phyloP scores from a whole-genome alignment of 306 rosid genomes.

The Adenanthera pavonina region DNA sequence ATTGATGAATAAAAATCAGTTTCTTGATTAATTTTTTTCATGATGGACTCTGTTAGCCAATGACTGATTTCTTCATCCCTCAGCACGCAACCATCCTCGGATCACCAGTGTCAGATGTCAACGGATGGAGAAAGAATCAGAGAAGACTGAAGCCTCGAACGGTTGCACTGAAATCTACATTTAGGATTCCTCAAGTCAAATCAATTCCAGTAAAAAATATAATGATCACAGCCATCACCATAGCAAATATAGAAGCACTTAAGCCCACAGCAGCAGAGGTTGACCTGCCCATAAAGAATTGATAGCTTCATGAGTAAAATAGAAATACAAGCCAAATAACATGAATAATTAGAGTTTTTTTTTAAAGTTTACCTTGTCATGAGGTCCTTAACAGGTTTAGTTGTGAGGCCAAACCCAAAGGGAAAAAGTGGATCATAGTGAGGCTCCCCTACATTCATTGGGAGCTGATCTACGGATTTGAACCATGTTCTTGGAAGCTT shows the following conservation, averaged over 20 bases:
- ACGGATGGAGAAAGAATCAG: no score
- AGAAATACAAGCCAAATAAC: neutral
- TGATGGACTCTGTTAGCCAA: no score
- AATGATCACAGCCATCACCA: slow-evolving; percentile 34
- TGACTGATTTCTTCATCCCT: no score
- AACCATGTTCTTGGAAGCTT: slow-evolving; percentile 96
- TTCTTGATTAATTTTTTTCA: no score
- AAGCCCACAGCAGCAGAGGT: slow-evolving; percentile 58
- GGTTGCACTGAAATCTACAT: no score
- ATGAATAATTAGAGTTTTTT: neutral
- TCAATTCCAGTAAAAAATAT: neutral
- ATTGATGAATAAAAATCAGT: no score
- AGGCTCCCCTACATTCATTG: slow-evolving; percentile 84
- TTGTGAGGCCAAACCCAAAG: slow-evolving; percentile 74
- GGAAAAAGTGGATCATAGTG: slow-evolving; percentile 97
- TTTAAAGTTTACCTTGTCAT: slow-evolving; percentile 59
- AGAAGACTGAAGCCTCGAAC: no score
- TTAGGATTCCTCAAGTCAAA: no score
- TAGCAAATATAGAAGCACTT: slow-evolving; percentile 44
- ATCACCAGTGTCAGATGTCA: no score
- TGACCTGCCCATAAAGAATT: slow-evolving; percentile 60
- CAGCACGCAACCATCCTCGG: no score
- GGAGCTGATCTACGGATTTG: slow-evolving; percentile 83
- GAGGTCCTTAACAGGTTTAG: slow-evolving; percentile 71
- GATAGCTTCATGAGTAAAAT: slow-evolving; percentile 31